Percentiles rank a stretch among this genome's conserved stretches.
Evolutionary conservation across 2,329 filamentous ascomycete species (phyloP).

Genomic region (Beauveria varroae): DNA sequence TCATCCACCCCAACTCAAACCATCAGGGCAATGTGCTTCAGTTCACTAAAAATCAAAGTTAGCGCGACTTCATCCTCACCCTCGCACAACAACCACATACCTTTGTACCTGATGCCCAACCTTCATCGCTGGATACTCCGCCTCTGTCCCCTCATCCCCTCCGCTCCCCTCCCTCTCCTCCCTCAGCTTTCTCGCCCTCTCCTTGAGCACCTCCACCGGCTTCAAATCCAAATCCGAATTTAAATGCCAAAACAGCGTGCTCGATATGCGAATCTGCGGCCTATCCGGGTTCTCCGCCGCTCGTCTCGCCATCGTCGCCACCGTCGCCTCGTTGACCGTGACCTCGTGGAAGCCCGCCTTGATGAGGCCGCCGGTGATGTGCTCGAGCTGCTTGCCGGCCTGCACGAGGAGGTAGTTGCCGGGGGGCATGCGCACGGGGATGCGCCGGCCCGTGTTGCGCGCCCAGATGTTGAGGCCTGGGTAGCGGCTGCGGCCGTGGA

Average conservation of each 20-base stretch:
- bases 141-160: slow-evolving; percentile 44
- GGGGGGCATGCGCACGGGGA: slow-evolving; percentile 50
- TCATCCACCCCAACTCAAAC: slow-evolving; percentile 12
- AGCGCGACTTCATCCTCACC: background rate
- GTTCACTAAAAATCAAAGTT: slow-evolving; percentile 29
- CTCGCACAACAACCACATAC: slow-evolving; percentile 22
- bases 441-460: slow-evolving; percentile 52
- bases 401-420: slow-evolving; percentile 54
- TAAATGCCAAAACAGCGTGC: slow-evolving; percentile 55
- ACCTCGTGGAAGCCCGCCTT: slow-evolving; percentile 58
- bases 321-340: slow-evolving; percentile 46
- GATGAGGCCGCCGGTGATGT: slow-evolving; percentile 52
- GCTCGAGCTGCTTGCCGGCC: slow-evolving; percentile 56
- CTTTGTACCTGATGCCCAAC: slow-evolving; percentile 52
- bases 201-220: slow-evolving; percentile 41
- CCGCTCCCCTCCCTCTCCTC: slow-evolving; percentile 41
- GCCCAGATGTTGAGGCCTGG: slow-evolving; percentile 57
- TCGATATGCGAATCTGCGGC: slow-evolving; percentile 50
- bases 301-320: slow-evolving; percentile 38
- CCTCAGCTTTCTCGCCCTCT: slow-evolving; percentile 36
- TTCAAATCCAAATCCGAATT: slow-evolving; percentile 47
- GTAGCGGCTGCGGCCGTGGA: slow-evolving; percentile 55
- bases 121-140: slow-evolving; percentile 45
- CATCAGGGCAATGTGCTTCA: slow-evolving; percentile 48
- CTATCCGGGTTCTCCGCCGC: slow-evolving; percentile 35